Conservation (phyloP, 306 rosid species). For the Acacia crassicarpa region DNA sequence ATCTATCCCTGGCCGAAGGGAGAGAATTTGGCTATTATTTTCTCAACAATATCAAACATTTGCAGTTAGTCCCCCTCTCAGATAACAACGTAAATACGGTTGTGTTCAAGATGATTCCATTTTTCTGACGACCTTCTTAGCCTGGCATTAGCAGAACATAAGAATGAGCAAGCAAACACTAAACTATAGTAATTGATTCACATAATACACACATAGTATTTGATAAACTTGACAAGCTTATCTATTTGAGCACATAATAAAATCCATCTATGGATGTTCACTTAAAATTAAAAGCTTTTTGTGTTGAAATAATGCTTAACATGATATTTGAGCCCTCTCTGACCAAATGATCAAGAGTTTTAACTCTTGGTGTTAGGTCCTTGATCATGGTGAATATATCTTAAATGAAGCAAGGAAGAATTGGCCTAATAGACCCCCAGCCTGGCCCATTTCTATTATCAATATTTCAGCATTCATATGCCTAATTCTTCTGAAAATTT, state of each 20-base stretch:
- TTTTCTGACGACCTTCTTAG: constrained; percentile 61
- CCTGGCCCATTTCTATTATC: background rate
- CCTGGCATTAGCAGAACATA: constrained; percentile 43
- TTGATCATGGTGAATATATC: background rate
- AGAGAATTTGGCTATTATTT: constrained; percentile 38
- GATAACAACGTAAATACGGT: background rate
- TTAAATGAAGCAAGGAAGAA: background rate
- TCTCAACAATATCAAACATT: constrained; percentile 26
- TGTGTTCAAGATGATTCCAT: constrained; percentile 63
- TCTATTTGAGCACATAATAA: background rate
- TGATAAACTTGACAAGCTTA: background rate
- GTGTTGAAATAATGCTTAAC: background rate
- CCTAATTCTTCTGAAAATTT: background rate
- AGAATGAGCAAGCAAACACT: constrained; percentile 22
- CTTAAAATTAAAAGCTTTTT: background rate
- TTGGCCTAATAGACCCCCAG: background rate
- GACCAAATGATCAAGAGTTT: background rate
- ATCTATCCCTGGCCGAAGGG: constrained; percentile 25
- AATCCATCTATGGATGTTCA: background rate
- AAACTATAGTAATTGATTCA: background rate
- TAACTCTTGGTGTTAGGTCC: background rate
- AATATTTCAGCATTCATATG: background rate
- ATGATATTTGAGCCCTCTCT: background rate
- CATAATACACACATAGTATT: background rate
- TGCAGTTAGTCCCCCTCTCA: constrained; percentile 8